These are phyloP conservation scores for Aspergillus puulaauensis DNA, from an alignment of 2,329 filamentous ascomycete genomes.

Conservation along the genomic window DNA sequence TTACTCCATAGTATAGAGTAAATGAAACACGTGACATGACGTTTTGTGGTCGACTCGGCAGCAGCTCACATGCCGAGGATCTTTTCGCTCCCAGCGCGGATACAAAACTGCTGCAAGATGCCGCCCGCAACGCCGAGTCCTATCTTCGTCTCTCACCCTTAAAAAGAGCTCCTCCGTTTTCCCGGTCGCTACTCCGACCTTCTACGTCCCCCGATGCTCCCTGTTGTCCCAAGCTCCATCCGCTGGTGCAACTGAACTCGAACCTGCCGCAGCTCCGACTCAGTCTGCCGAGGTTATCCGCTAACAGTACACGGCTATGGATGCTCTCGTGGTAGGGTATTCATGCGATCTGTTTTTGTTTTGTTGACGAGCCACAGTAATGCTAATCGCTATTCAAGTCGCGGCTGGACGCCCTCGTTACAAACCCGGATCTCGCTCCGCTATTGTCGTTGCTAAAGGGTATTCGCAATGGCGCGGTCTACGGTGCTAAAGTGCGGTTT, in stretches of 20 bases:
- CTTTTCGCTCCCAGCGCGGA: conserved; percentile 27
- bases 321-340: conserved; percentile 32
- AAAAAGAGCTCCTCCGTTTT: background rate
- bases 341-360: background rate
- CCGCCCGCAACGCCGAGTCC: conserved; percentile 24
- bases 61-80: conserved; percentile 43
- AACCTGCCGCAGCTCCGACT: conserved; percentile 10
- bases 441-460: conserved; percentile 84
- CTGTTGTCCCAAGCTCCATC: conserved; percentile 9
- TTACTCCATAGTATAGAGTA: background rate
- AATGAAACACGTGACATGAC: conserved; percentile 34
- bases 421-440: conserved; percentile 83
- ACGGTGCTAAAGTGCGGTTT: conserved; percentile 96
- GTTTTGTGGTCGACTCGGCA: conserved; percentile 23
- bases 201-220: conserved; percentile 12
- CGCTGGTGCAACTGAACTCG: conserved; percentile 9
- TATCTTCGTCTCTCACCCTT: background rate
- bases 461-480: conserved; percentile 94
- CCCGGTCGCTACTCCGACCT: conserved; percentile 2
- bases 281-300: conserved; percentile 28
- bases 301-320: conserved; percentile 24
- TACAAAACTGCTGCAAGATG: conserved; percentile 23
- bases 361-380: background rate
- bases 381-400: conserved; percentile 47
- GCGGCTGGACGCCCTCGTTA: conserved; percentile 70